A percentile compares a stretch with the other conserved stretches of the same genome.
phyloP scores from a whole-genome alignment of 352 stramenopile species.

The Pythium folliculosum region DNA sequence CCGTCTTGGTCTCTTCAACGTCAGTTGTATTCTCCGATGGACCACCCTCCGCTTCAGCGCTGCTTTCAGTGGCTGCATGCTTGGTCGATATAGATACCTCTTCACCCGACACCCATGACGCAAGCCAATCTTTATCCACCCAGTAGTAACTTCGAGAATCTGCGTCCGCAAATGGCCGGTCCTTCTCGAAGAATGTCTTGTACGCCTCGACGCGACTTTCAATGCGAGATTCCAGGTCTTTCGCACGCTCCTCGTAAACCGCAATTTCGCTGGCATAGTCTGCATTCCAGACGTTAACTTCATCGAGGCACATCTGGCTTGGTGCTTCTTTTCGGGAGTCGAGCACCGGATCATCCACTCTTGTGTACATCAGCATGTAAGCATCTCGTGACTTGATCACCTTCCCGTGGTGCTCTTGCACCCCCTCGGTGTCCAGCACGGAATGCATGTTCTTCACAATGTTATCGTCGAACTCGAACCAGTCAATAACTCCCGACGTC shows the following conservation, averaged over 20 bases:
- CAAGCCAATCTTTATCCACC: constrained; percentile 69
- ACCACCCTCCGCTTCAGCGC: neutral
- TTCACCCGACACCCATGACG: constrained; percentile 64
- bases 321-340: neutral
- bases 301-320: constrained; percentile 36
- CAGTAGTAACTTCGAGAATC: constrained; percentile 54
- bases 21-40: neutral
- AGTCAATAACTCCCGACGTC: constrained; percentile 33
- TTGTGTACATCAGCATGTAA: constrained; percentile 87
- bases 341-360: constrained; percentile 35
- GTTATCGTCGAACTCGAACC: constrained; percentile 87
- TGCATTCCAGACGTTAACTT: constrained; percentile 53
- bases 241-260: constrained; percentile 47
- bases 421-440: constrained; percentile 38
- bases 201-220: constrained; percentile 55
- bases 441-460: constrained; percentile 56
- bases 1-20: constrained; percentile 18
- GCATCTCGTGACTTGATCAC: constrained; percentile 76
- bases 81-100: constrained; percentile 21
- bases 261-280: constrained; percentile 52
- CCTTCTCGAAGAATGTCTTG: constrained; percentile 62
- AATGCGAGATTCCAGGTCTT: constrained; percentile 53
- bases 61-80: neutral
- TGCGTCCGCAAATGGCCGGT: constrained; percentile 41
- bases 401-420: constrained; percentile 51